Base-by-base conservation (phyloP, 2,329 filamentous ascomycete species). In the Botryotinia globosa region DNA sequence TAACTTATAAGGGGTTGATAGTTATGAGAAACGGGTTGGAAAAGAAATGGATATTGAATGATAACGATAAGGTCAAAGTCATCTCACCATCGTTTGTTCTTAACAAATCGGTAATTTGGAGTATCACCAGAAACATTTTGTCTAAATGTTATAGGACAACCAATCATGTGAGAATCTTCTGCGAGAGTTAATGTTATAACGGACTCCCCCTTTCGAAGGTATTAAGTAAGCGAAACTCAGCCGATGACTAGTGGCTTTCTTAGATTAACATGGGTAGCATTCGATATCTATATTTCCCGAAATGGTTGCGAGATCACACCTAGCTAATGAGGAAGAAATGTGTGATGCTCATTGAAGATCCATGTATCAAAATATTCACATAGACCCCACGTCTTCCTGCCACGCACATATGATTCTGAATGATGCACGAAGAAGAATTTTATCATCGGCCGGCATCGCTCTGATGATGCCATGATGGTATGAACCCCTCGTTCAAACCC, bases 371-470 rank as follows among this genome's bases (percentile, higher is more conserved):
- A 32, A 44, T 32, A 45, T 39, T 45, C 39, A 22, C 18, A 14
- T 22, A 45, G 39, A 45, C 61, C n/a, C 39, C 39, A 64, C n/a
- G 61, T 64, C 61, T 64, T 32, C 61, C 39, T 64, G 61, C 61
- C 61, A 64, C 61, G 61, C 61, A 63, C 61, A 32, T 44, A 22
- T n/a, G n/a, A n/a, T n/a, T n/a, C n/a, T n/a, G 25, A 63, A 44
- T 32, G 16, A 54, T 66, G 64, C 64, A 66, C 16, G 48, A 67
- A 67, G 48, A 65, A 65, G 42, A 67, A 29, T 42, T 66, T 67
- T 56, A 54, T 56, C 34, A 22, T 25, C 25, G 34, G 48, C 64
- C 64, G 64, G 64, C 64, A 67, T 67, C 64, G 64, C 45, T 56
- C 14, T 42, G 25, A 18, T 51, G 54, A 22, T 18, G 64, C 45